A percentile compares a stretch with the other conserved stretches of the same genome.
Evolutionary conservation across 768 basidiomycete species (phyloP).

Genomic region (Termitomyces sp.): DNA sequence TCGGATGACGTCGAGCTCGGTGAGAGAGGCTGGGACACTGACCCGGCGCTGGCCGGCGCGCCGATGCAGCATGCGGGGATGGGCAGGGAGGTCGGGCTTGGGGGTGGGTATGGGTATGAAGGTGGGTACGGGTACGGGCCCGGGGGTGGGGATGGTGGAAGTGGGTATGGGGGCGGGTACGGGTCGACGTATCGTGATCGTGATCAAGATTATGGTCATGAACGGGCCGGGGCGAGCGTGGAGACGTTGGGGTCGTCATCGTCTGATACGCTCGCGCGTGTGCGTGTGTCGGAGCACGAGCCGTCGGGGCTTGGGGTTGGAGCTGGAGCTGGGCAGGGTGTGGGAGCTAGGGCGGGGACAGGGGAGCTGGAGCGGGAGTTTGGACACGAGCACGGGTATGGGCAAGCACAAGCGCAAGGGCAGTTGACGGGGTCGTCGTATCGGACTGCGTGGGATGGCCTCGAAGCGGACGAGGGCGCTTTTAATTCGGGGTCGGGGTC

Average conservation of each 20-base stretch:
- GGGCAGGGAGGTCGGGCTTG: neutral
- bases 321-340: too few relatives aligned
- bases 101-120: neutral
- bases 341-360: too few relatives aligned
- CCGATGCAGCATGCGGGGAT: constrained; percentile 9
- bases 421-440: neutral
- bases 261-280: neutral
- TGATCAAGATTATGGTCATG: too few relatives aligned
- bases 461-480: neutral
- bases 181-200: neutral
- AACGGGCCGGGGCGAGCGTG: neutral
- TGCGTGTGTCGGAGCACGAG: too few relatives aligned
- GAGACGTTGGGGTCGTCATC: neutral
- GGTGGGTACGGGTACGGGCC: neutral
- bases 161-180: neutral
- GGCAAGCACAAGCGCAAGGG: neutral
- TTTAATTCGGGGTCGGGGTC: too few relatives aligned
- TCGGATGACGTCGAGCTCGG: neutral
- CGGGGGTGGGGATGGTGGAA: too few relatives aligned
- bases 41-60: constrained; percentile 6
- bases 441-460: neutral
- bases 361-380: too few relatives aligned
- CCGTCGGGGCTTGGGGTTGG: too few relatives aligned
- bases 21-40: constrained; percentile 2
- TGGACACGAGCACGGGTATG: neutral